These are phyloP conservation scores for Plicaturopsis crispa DNA, from an alignment of 768 basidiomycete genomes.

Conservation along the genomic window DNA sequence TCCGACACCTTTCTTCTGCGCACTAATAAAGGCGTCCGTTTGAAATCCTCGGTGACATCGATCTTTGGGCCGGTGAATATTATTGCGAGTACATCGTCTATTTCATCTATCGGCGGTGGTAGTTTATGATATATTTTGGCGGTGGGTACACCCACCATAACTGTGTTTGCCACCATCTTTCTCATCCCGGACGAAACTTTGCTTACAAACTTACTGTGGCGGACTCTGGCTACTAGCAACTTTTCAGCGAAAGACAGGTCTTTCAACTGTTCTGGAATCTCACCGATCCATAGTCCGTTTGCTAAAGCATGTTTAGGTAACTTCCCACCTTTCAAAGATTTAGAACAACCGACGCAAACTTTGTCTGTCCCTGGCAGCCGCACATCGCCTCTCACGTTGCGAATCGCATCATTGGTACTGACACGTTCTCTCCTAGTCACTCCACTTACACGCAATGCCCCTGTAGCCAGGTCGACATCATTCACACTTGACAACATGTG, in stretches of 20 bases:
- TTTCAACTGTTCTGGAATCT: slow-evolving; percentile 7
- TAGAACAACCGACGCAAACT: slow-evolving; percentile 3
- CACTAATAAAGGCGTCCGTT: slow-evolving; percentile 22
- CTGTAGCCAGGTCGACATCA: not conserved
- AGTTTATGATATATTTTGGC: slow-evolving; percentile 9
- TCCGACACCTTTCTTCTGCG: slow-evolving; percentile 8
- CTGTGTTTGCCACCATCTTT: slow-evolving; percentile 14
- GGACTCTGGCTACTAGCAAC: slow-evolving; percentile 16
- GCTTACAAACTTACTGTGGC: slow-evolving; percentile 23
- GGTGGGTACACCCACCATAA: slow-evolving; percentile 11
- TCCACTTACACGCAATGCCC: not conserved
- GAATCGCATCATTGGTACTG: not conserved
- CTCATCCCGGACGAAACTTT: slow-evolving; percentile 19
- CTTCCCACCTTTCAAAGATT: not conserved
- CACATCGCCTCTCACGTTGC: not conserved
- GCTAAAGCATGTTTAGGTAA: slow-evolving; percentile 7
- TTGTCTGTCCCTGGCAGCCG: not conserved
- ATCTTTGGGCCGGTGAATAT: slow-evolving; percentile 10
- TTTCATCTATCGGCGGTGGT: slow-evolving; percentile 9
- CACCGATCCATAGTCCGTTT: slow-evolving; percentile 14
- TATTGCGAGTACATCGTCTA: slow-evolving; percentile 13
- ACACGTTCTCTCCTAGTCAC: not conserved
- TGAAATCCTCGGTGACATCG: slow-evolving; percentile 7
- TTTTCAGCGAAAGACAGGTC: slow-evolving; percentile 23
- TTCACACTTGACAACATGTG: not conserved